phyloP scores from a whole-genome alignment of 2,329 filamentous ascomycete species.

The Exophiala mesophila region DNA sequence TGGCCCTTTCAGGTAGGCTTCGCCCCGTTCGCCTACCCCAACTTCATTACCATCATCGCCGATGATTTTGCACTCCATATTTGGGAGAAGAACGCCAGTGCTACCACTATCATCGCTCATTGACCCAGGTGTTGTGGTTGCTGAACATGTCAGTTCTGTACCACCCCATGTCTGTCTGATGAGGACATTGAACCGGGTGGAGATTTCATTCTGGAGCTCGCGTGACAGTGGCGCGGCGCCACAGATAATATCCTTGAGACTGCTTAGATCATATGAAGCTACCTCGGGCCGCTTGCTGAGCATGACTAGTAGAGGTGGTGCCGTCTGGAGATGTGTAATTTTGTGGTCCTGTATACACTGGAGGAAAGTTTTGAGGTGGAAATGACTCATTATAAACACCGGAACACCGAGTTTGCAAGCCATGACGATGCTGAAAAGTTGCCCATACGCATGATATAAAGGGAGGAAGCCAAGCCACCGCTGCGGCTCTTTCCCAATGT shows the following conservation, averaged over 20 bases:
- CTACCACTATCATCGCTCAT: constrained; percentile 40
- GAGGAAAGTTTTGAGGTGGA: constrained; percentile 52
- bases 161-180: constrained; percentile 57
- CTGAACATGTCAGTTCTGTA: constrained; percentile 49
- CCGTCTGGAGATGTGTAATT: constrained; percentile 51
- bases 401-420: constrained; percentile 50
- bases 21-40: constrained; percentile 40
- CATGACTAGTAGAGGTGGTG: constrained; percentile 56
- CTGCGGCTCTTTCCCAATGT: constrained; percentile 27
- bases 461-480: constrained; percentile 43
- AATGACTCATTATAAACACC: constrained; percentile 59
- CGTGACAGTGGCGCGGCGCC: constrained; percentile 51
- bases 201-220: constrained; percentile 44
- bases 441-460: constrained; percentile 39
- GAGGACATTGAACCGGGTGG: constrained; percentile 37
- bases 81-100: constrained; percentile 52
- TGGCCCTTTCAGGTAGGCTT: constrained; percentile 39
- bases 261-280: constrained; percentile 51
- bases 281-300: constrained; percentile 51
- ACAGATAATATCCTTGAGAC: constrained; percentile 43
- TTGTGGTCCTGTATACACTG: constrained; percentile 46
- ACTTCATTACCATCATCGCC: constrained; percentile 52
- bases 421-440: constrained; percentile 47
- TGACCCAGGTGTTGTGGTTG: constrained; percentile 42
- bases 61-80: constrained; percentile 51